Percentiles rank a stretch among this genome's conserved stretches.
These are phyloP conservation scores for Pochonia chlamydosporia DNA, from an alignment of 2,329 filamentous ascomycete species.

Conservation along the genomic window DNA sequence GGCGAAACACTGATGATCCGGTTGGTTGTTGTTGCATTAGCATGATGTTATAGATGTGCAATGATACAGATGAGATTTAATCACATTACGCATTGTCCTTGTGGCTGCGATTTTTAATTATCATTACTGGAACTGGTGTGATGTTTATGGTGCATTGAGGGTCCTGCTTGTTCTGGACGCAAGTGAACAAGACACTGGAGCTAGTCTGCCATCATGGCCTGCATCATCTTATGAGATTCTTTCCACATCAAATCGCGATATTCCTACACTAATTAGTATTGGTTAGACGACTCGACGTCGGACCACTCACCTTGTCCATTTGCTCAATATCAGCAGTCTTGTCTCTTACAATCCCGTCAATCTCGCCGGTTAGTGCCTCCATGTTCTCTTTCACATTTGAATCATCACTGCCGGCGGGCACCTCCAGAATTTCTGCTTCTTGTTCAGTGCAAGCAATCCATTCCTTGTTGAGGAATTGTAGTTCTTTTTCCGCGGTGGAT, in stretches of 20 bases:
- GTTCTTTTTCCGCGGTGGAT: conserved; percentile 15
- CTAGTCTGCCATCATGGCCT: conserved; percentile 16
- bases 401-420: conserved; percentile 5
- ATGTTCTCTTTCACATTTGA: neutral
- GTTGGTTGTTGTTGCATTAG: neutral
- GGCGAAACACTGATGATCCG: neutral
- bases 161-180: too few species aligned
- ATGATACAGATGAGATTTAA: neutral
- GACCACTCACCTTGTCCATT: conserved; percentile 22
- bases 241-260: conserved; percentile 7
- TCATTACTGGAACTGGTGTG: too few species aligned
- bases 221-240: conserved; percentile 17
- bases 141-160: neutral
- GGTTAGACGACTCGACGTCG: neutral
- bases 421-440: conserved; percentile 15
- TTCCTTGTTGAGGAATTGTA: conserved; percentile 16
- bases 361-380: conserved; percentile 11
- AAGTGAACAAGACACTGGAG: neutral
- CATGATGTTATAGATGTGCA: neutral
- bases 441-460: conserved; percentile 19
- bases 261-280: conserved; percentile 2
- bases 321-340: conserved; percentile 1
- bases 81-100: too few species aligned
- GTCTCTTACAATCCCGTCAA: conserved; percentile 11
- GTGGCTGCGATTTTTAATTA: too few species aligned